Conservation (phyloP, 2,329 filamentous ascomycete species). For the Arthrobotrys sphaeroides region DNA sequence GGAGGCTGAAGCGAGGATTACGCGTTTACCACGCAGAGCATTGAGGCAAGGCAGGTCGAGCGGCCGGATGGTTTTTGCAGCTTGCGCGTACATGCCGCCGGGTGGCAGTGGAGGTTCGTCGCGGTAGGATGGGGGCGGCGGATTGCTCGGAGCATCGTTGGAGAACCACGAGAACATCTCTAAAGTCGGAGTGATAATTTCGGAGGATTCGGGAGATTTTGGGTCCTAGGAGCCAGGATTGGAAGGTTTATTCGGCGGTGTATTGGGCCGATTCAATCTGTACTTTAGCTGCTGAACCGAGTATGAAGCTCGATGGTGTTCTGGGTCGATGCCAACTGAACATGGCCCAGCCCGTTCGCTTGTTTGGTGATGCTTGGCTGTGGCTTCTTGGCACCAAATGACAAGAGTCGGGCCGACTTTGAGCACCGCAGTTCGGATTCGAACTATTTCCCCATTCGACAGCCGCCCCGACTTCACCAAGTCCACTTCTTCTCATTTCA, state of each 20-base stretch:
- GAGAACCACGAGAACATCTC: conserved; percentile 42
- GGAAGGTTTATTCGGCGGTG: background rate
- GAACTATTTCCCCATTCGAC: conserved; percentile 24
- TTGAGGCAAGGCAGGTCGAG: conserved; percentile 82
- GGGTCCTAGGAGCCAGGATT: background rate
- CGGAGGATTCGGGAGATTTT: background rate
- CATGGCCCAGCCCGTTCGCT: background rate
- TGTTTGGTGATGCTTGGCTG: conserved; percentile 7
- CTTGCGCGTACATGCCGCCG: conserved; percentile 18
- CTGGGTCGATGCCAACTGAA: no score
- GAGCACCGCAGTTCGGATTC: conserved; percentile 39
- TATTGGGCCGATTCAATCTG: background rate
- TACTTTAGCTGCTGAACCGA: background rate
- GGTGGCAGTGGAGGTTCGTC: conserved; percentile 26
- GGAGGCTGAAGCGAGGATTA: conserved; percentile 90
- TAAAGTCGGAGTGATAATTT: background rate
- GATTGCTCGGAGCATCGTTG: conserved; percentile 7
- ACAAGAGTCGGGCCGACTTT: conserved; percentile 25
- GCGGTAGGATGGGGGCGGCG: conserved; percentile 47
- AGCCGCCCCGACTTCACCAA: background rate
- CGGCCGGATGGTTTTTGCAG: conserved; percentile 61
- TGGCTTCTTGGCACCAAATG: conserved; percentile 26
- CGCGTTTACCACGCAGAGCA: conserved; percentile 77
- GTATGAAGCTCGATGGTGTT: background rate
- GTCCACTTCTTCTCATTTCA: no score